Conservation (phyloP, 1,284 basidiomycete species). For the Xanthoconium separans region DNA sequence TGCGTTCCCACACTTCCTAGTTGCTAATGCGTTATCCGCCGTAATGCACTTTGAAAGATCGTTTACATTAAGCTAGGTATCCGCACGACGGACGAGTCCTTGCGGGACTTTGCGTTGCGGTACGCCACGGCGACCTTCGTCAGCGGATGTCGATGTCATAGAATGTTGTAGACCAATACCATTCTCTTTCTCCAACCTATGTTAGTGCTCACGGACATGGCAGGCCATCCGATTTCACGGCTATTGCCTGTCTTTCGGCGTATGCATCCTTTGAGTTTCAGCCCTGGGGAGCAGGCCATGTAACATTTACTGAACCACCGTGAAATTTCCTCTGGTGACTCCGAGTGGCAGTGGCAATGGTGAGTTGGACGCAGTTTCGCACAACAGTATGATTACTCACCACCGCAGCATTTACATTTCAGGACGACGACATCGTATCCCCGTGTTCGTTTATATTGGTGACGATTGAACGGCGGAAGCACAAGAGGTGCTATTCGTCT, state of each 20-base stretch:
- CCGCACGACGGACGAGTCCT: too few species aligned
- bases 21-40: too few species aligned
- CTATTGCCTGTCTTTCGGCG: not conserved
- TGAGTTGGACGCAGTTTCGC: not conserved
- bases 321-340: not conserved
- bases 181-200: not conserved
- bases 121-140: not conserved
- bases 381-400: not conserved
- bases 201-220: not conserved
- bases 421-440: not conserved
- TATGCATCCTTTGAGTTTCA: not conserved
- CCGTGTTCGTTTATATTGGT: not conserved
- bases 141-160: not conserved
- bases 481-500: too few species aligned
- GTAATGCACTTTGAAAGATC: too few species aligned
- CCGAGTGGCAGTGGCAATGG: not conserved
- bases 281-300: not conserved
- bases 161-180: not conserved
- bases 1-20: too few species aligned
- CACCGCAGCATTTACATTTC: too few species aligned
- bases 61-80: too few species aligned
- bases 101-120: not conserved
- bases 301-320: not conserved
- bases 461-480: too few species aligned
- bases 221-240: not conserved